Evolutionary conservation across 768 basidiomycete species (phyloP), one percentile per base, ranked within the genome.

Genomic region (Xerocomellus amylosporus): DNA sequence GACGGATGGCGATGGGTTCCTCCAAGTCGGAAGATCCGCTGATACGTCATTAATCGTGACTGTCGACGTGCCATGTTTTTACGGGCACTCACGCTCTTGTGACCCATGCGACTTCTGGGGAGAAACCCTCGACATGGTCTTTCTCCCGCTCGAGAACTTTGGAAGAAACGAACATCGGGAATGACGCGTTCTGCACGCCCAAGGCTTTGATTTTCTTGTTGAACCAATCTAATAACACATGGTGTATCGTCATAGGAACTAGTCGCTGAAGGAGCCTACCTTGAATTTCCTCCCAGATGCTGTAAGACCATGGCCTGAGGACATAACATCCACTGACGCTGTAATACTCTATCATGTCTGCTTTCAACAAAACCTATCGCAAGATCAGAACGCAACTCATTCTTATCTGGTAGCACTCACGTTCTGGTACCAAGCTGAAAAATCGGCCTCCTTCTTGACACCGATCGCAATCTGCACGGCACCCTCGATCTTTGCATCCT

Each of bases 41-140:
- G 66, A 28, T 41, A 20, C 13, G 55, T 20, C 20, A 28, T 49
- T 53, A 38, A 58, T 34, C 53, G 22, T 20, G 28, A 51, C 6
- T 17, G 30, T 30, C 15, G 7, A 26, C 5, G 26, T 24, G 42
- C n/a, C 17, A 38, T 42, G 3, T 2, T 19, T 24, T 31, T n/a
- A 45, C 15, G 38, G 10, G 15, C 22, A 80, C 91, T 67, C 65
- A 93, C 90, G 96, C 96, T 73, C 83, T 80, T 24, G 97, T 99
- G 53, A 99, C 97, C 97, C 97, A 99, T n/a, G 97, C 97, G 33
- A 99, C 97, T 73, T 99, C 97, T 4, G 97, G 95, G 53, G 96
- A 96, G 76, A 99, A 99, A 3, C 97, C 97, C 71, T 98, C 97
- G 55, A 99, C 93, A 70, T 99, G 97, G 64, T 98, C 86, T 76